A percentile compares a stretch with the other conserved stretches of the same genome.
Conservation (phyloP, 306 rosid species). For the Pyrus communis region DNA sequence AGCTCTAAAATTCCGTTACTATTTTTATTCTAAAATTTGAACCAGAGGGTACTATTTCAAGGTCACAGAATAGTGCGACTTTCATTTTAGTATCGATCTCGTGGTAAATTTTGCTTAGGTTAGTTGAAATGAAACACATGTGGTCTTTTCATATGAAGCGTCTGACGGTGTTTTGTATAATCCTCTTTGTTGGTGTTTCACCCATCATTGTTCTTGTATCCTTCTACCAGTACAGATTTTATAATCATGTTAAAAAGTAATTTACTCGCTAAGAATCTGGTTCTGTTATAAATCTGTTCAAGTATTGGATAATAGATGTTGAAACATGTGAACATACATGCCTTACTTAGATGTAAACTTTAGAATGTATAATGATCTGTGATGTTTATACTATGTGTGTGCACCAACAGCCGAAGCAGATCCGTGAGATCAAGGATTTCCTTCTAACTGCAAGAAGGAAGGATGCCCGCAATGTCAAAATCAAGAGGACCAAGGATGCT, state of each 20-base stretch:
- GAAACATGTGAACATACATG: not conserved
- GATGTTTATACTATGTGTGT: not conserved
- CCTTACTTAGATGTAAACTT: not conserved
- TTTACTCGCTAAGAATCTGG: not conserved
- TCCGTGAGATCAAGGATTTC: constrained; percentile 86
- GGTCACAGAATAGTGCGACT: not conserved
- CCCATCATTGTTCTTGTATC: not conserved
- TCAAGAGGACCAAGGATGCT: constrained; percentile 71
- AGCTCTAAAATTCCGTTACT: not conserved
- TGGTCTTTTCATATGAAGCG: not conserved
- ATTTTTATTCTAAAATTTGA: not conserved
- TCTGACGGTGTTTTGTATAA: not conserved
- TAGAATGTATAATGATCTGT: not conserved
- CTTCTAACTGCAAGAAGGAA: constrained; percentile 86
- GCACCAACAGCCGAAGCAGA: constrained; percentile 68
- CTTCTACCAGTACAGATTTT: not conserved
- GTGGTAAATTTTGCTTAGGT: not conserved
- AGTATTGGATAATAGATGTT: not conserved
- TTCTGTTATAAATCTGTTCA: not conserved
- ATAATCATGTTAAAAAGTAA: not conserved
- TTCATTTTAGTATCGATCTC: not conserved
- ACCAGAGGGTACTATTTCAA: not conserved
- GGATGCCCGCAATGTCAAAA: constrained; percentile 79
- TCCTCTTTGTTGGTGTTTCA: not conserved
- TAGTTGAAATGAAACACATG: not conserved